Conservation (phyloP, 1,284 basidiomycete species). For the Cryptococcus jaspeensis region DNA sequence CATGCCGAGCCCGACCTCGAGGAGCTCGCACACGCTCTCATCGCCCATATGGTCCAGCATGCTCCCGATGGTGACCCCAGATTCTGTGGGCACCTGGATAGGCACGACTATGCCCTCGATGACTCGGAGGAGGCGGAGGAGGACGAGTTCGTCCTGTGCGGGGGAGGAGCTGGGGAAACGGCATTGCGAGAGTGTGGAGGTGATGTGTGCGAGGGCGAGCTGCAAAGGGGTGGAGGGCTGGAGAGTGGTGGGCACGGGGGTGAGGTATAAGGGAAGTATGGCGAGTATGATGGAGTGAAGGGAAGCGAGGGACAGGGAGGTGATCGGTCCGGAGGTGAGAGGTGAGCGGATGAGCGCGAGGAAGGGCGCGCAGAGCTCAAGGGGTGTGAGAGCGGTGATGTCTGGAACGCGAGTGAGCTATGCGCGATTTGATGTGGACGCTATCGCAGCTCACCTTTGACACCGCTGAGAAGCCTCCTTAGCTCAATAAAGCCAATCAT, state of each 20-base stretch:
- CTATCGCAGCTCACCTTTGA: slow-evolving; percentile 61
- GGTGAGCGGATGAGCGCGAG: slow-evolving; percentile 89
- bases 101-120: slow-evolving; percentile 78
- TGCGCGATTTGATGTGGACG: neutral
- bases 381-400: slow-evolving; percentile 64
- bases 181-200: slow-evolving; percentile 87
- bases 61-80: slow-evolving; percentile 53
- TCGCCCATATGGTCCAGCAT: slow-evolving; percentile 66
- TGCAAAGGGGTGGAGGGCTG: slow-evolving; percentile 41
- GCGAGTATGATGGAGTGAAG: slow-evolving; percentile 83
- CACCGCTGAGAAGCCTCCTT: slow-evolving; percentile 69
- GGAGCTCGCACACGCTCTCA: slow-evolving; percentile 94
- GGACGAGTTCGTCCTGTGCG: slow-evolving; percentile 91
- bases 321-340: slow-evolving; percentile 89
- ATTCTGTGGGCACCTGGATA: slow-evolving; percentile 17
- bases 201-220: slow-evolving; percentile 75
- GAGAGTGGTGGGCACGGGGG: slow-evolving; percentile 24
- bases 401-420: slow-evolving; percentile 41
- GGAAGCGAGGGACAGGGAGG: slow-evolving; percentile 80
- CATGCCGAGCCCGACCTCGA: slow-evolving; percentile 96
- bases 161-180: slow-evolving; percentile 97
- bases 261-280: slow-evolving; percentile 57
- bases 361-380: slow-evolving; percentile 74
- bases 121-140: slow-evolving; percentile 86
- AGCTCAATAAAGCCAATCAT: slow-evolving; percentile 88